Conservation (phyloP, 1,284 basidiomycete species). For the Rhodofomes roseus region DNA sequence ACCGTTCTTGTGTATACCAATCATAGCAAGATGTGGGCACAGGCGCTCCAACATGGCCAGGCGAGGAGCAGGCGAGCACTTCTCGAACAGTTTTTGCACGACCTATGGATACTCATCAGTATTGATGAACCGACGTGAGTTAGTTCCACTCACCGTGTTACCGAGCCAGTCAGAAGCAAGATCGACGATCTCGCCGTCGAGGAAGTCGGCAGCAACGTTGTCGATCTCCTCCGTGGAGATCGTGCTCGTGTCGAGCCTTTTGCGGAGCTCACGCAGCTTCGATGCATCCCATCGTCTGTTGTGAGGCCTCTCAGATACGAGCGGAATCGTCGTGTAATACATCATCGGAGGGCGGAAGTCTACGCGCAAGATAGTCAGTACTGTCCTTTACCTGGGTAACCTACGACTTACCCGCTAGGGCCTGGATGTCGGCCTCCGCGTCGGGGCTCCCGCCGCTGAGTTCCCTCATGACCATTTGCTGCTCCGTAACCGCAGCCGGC, state of each 20-base stretch:
- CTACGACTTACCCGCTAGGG: conserved; percentile 67
- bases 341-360: conserved; percentile 85
- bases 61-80: conserved; percentile 74
- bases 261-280: conserved; percentile 90
- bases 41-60: conserved; percentile 92
- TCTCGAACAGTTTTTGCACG: conserved; percentile 96
- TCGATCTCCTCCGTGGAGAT: conserved; percentile 89
- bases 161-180: conserved; percentile 98
- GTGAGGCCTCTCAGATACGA: conserved; percentile 79
- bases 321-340: conserved; percentile 92
- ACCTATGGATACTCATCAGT: conserved; percentile 41
- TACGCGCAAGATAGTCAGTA: conserved; percentile 25
- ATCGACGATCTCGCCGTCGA: conserved; percentile 90
- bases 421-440: conserved; percentile 79
- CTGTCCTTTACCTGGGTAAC: conserved; percentile 1
- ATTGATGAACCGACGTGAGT: conserved; percentile 11
- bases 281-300: conserved; percentile 92
- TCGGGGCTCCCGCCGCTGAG: conserved; percentile 75
- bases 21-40: conserved; percentile 92
- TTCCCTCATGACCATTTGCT: conserved; percentile 95
- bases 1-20: conserved; percentile 99
- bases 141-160: conserved; percentile 86
- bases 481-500: conserved; percentile 74
- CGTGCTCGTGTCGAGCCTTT: conserved; percentile 80
- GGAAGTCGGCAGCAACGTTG: conserved; percentile 82